Percentiles rank a stretch among this genome's conserved stretches.
These are phyloP conservation scores for Suillus decipiens DNA, from an alignment of 768 basidiomycete genomes.

Conservation along the genomic window DNA sequence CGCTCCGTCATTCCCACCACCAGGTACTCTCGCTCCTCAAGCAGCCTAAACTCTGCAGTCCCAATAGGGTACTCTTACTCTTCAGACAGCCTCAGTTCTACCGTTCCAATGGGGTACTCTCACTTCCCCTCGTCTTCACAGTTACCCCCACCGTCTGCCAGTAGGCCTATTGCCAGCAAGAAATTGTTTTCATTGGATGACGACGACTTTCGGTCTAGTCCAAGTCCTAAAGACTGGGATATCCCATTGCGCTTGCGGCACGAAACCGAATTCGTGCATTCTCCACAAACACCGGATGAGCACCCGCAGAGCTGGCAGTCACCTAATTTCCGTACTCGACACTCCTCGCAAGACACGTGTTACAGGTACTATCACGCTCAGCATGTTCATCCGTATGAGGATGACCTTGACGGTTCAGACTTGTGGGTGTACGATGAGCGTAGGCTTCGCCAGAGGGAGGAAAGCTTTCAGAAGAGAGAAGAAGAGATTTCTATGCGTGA, in stretches of 20 bases:
- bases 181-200: constrained; percentile 28
- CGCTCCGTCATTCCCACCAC: constrained; percentile 10
- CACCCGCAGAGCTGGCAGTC: constrained; percentile 30
- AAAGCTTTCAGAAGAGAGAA: constrained; percentile 32
- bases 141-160: constrained; percentile 27
- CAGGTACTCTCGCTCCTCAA: constrained; percentile 12
- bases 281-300: constrained; percentile 33
- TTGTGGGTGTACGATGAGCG: constrained; percentile 34
- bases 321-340: constrained; percentile 25
- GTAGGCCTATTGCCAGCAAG: constrained; percentile 33
- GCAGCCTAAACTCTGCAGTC: not conserved
- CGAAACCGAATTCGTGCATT: constrained; percentile 27
- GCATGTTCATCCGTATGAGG: constrained; percentile 25
- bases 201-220: constrained; percentile 25
- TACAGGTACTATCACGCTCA: constrained; percentile 17
- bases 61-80: constrained; percentile 23
- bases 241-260: constrained; percentile 23
- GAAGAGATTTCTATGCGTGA: constrained; percentile 17
- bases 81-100: not conserved
- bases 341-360: constrained; percentile 33
- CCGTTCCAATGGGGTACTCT: constrained; percentile 21
- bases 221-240: constrained; percentile 26
- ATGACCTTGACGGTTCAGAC: constrained; percentile 28
- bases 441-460: constrained; percentile 33
- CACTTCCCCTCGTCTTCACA: constrained; percentile 22